Evolutionary conservation across 805 yeast genomes (phyloP), one percentile per base, ranked within the genome.

Genomic region (Saturnispora ahearnii): DNA sequence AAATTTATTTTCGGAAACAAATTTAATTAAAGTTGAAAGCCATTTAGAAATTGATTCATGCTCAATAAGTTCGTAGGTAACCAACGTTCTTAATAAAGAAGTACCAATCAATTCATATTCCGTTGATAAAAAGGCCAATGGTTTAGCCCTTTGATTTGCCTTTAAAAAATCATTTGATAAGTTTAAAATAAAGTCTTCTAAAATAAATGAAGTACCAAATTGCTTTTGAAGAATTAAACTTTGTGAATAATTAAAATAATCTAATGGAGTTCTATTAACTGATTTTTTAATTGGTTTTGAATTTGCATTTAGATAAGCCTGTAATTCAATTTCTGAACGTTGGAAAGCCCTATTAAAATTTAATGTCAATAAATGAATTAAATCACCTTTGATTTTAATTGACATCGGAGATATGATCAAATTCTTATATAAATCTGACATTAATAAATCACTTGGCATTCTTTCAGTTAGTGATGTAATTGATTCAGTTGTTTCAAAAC

Each of bases 281-380:
- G 38, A 33, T 21, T 40, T 21, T 5, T 32, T 11, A 41, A 18
- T 43, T 12, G 24, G 42, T 11, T 33, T 28, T 1, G 42, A 13
- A 24, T 36, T 43, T 4, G 73, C 66, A 26, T 53, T 57, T 50
- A 55, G 60, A 41, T 59, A 58, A 7, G 67, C 68, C 62, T 54
- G 79, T 73, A 67, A 76, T 41, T 73, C 68, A 36, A 87, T 73
- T 50, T 75, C 79, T 61, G 83, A 85, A 52, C 77, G 82, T 62
- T 90, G 97, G 63, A 81, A 88, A 66, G 87, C 91, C 62, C 98
- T 81, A 55, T 87, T 82, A 57, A 89, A 74, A 26, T 82, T 76
- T 56, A 79, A 81, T 13, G 95, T 79, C 22, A 90, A 66, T 46
- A 87, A 67, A 55, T 83, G 82, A 50, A 87, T 70, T 48, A 82